phyloP scores from a whole-genome alignment of 139 green algal genomes.

The Chlamydomonas asymmetrica region DNA sequence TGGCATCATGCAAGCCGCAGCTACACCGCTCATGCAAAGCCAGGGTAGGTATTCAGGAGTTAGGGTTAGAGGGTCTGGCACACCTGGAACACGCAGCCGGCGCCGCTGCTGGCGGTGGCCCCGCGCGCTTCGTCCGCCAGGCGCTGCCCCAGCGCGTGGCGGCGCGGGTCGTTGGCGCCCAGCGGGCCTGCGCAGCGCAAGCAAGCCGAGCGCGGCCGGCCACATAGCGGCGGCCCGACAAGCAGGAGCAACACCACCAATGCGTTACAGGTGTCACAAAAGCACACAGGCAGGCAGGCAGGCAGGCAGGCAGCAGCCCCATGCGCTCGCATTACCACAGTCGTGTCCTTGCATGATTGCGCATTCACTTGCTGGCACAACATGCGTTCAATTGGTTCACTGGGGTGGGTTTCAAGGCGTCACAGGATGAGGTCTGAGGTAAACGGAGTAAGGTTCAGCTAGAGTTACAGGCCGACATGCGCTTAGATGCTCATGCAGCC shows the following conservation, averaged over 20 bases:
- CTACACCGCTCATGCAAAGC: too few relatives aligned
- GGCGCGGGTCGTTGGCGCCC: constrained; percentile 13
- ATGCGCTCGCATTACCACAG: too few relatives aligned
- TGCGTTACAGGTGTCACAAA: neutral
- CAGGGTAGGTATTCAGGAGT: too few relatives aligned
- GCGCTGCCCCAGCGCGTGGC: constrained; percentile 19
- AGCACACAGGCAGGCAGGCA: too few relatives aligned
- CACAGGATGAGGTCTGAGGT: neutral
- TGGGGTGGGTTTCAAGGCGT: neutral
- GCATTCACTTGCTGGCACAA: too few relatives aligned
- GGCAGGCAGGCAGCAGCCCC: too few relatives aligned
- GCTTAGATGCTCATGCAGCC: neutral
- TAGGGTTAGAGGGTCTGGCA: too few relatives aligned
- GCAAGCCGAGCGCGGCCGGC: neutral
- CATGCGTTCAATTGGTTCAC: too few relatives aligned
- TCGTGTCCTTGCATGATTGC: too few relatives aligned
- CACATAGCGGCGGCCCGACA: neutral
- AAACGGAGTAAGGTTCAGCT: neutral
- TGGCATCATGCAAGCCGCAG: too few relatives aligned
- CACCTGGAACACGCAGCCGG: constrained; percentile 35
- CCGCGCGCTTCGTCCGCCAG: constrained; percentile 15
- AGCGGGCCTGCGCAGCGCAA: neutral
- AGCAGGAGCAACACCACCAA: neutral
- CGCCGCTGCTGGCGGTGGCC: constrained; percentile 11
- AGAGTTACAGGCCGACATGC: neutral